Conservation (phyloP, 257 asterid species). For the Nicotiana benthamiana region DNA sequence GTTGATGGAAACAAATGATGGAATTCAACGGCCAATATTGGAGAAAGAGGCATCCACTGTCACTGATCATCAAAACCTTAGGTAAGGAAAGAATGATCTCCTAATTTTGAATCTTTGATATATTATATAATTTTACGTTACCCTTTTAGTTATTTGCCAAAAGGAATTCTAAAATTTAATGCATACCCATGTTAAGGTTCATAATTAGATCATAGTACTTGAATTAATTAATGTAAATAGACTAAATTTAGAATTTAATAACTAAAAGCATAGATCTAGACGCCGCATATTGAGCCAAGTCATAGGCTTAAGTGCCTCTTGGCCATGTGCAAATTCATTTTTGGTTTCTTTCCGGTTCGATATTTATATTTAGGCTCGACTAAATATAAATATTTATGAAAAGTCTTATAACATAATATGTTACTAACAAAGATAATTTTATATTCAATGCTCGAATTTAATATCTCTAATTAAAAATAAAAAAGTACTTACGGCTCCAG, state of each 20-base stretch:
- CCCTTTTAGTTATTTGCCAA: background rate
- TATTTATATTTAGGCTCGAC: accelerated
- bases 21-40: slow-evolving; percentile 38
- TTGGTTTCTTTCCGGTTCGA: accelerated
- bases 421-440: no score
- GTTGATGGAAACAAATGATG: slow-evolving; percentile 40
- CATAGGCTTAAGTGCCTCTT: background rate
- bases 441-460: accelerated
- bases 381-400: no score
- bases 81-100: slow-evolving; percentile 31
- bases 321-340: background rate
- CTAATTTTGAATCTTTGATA: no score
- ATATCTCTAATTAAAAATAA: no score
- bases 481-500: no score
- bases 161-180: background rate
- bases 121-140: background rate
- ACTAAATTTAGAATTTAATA: background rate
- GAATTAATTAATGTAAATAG: background rate
- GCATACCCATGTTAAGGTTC: slow-evolving; percentile 6
- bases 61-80: slow-evolving; percentile 24
- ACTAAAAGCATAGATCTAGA: background rate
- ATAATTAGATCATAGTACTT: slow-evolving; percentile 5
- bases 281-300: background rate
- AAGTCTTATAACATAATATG: no score
- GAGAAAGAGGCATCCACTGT: slow-evolving; percentile 14